phyloP scores from a whole-genome alignment of 352 stramenopile species.

The Pythium dissimile region DNA sequence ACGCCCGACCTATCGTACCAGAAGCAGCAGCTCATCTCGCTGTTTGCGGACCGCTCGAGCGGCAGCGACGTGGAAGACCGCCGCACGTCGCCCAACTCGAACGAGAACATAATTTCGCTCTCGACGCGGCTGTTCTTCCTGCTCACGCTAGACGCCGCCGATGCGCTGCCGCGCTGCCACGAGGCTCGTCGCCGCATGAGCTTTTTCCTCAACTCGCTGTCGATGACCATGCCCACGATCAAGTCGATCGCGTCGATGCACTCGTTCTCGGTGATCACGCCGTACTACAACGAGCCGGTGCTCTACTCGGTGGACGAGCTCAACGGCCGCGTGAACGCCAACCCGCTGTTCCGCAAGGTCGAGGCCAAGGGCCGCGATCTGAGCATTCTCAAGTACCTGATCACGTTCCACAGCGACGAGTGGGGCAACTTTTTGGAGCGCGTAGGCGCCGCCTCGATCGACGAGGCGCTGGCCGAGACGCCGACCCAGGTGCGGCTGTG shows the following conservation, averaged over 20 bases:
- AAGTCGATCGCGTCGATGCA: constrained; percentile 84
- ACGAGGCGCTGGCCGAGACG: constrained; percentile 75
- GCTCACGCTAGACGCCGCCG: constrained; percentile 78
- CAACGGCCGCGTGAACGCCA: constrained; percentile 76
- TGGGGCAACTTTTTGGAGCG: constrained; percentile 88
- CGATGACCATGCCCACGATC: constrained; percentile 86
- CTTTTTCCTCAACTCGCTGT: constrained; percentile 88
- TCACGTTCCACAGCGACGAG: constrained; percentile 86
- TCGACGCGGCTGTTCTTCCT: constrained; percentile 82
- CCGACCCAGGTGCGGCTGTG: constrained; percentile 83
- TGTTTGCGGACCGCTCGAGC: constrained; percentile 73
- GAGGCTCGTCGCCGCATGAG: constrained; percentile 87
- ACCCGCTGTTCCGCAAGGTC: constrained; percentile 83
- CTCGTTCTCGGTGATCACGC: constrained; percentile 86
- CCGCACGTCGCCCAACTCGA: constrained; percentile 58
- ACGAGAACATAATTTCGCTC: constrained; percentile 76
- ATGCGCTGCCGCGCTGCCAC: constrained; percentile 77
- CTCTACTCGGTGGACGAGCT: constrained; percentile 83
- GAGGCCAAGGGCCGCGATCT: constrained; percentile 81
- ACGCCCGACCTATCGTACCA: constrained; percentile 76
- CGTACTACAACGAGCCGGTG: constrained; percentile 89
- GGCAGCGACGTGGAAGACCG: constrained; percentile 43
- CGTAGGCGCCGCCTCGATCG: constrained; percentile 66
- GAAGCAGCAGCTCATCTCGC: constrained; percentile 69
- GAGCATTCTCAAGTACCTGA: constrained; percentile 87